Evolutionary conservation across 768 basidiomycete genomes (phyloP).

Genomic region (Leccinum broughii): DNA sequence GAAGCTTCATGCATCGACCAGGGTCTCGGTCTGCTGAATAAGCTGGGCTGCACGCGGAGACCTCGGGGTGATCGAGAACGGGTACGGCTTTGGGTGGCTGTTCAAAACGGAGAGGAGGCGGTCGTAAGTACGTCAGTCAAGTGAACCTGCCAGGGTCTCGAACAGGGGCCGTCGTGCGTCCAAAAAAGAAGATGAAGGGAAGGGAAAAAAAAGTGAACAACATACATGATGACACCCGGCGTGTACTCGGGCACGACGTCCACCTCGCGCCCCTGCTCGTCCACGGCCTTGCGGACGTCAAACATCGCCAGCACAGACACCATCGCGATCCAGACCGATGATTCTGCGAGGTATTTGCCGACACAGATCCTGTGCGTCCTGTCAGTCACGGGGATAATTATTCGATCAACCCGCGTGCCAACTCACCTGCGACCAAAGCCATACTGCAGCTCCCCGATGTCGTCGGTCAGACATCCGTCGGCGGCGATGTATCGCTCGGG

Average conservation of each 20-base stretch:
- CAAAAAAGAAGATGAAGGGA: too few relatives aligned
- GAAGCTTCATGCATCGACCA: background rate
- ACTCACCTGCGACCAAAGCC: constrained; percentile 28
- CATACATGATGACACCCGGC: constrained; percentile 35
- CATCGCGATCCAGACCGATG: constrained; percentile 28
- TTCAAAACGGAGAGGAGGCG: background rate
- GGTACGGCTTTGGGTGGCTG: constrained; percentile 21
- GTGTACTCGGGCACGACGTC: constrained; percentile 27
- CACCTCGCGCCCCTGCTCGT: constrained; percentile 16
- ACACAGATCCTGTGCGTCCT: constrained; percentile 23
- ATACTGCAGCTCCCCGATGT: constrained; percentile 19
- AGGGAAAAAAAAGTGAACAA: too few relatives aligned
- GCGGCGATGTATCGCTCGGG: constrained; percentile 21
- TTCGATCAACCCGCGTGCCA: background rate
- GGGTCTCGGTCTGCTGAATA: constrained; percentile 15
- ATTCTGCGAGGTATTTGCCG: constrained; percentile 28
- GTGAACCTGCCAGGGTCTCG: constrained; percentile 28
- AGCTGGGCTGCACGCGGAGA: constrained; percentile 12
- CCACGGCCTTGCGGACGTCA: constrained; percentile 30
- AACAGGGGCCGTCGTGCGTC: too few relatives aligned
- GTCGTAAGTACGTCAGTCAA: background rate
- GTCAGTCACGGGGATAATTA: background rate
- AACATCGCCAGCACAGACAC: constrained; percentile 30
- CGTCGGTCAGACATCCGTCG: constrained; percentile 19
- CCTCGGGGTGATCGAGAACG: constrained; percentile 22